phyloP scores from a whole-genome alignment of 345 rosid genomes.

The Syzygium grande region DNA sequence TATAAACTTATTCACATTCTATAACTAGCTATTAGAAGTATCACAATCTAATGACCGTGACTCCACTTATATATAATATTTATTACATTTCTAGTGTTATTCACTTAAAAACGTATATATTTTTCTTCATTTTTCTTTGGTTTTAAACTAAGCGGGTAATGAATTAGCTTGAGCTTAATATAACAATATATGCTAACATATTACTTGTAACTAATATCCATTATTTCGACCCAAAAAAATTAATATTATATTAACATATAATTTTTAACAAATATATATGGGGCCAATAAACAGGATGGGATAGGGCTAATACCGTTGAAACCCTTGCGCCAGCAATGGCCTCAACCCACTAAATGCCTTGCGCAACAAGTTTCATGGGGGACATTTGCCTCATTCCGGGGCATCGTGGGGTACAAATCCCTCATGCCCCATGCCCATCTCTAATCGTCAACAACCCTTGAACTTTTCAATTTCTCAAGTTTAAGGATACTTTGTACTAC shows the following conservation, averaged over 20 bases:
- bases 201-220: not conserved
- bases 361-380: not conserved
- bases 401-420: not conserved
- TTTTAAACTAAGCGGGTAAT: too few species aligned
- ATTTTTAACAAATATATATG: too few species aligned
- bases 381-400: not conserved
- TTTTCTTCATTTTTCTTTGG: too few species aligned
- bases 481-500: not conserved
- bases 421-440: not conserved
- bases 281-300: not conserved
- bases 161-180: not conserved
- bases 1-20: not conserved
- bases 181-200: not conserved
- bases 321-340: not conserved
- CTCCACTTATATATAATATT: not conserved
- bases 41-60: not conserved
- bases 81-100: not conserved
- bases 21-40: not conserved
- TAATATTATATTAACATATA: not conserved
- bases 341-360: not conserved
- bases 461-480: not conserved
- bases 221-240: too few species aligned
- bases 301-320: not conserved
- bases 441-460: not conserved
- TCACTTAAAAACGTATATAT: not conserved